Evolutionary conservation across 306 rosid species (phyloP), one percentile per base, ranked within the genome.

Genomic region (Elaeagnus macrophylla): DNA sequence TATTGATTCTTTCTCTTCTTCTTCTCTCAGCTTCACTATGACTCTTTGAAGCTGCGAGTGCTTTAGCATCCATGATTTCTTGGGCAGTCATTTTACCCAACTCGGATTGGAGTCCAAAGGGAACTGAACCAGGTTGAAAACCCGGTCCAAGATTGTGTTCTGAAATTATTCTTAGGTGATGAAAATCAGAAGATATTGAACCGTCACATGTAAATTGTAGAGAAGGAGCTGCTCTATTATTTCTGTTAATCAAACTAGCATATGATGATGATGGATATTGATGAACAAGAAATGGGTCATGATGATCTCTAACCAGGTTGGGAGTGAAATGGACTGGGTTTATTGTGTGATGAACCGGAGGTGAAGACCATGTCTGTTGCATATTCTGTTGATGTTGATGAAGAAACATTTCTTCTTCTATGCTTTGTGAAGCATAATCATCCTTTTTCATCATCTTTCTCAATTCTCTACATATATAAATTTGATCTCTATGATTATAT

Each of bases 11-110:
- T 75, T 89, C 97, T 72, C 97, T 77, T 53, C 97, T 83, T 61
- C 95, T 78, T 62, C 97, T 70, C 62, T 89, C 97, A 44, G 97
- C 97, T 40, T 89, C 97, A 52, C 95, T 89, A 62, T 89, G 97
- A 48, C 88, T 84, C 68, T 85, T 89, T 0, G 97, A 89, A 7
- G 95, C 95, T 5, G 95, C 97, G 14, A 89, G 86, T 12, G 97
- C 97, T 64, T 85, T 89, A 13, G 97, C 97, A 39, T 89, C 97
- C 93, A 85, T 80, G 67, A 89, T 82, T 75, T 89, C 97, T 44
- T 89, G 97, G 40, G 97, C 93, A 48, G 81, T 82, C 81, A 89
- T 62, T 56, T 78, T 89, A 0, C 93, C 83, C 57, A 89, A 61
- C 81, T 85, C 97, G 13, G 93, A 78, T 66, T 89, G 97, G 45